Evolutionary conservation across 2,329 filamentous ascomycete species (phyloP).

Genomic region (Metarhizium robertsii): DNA sequence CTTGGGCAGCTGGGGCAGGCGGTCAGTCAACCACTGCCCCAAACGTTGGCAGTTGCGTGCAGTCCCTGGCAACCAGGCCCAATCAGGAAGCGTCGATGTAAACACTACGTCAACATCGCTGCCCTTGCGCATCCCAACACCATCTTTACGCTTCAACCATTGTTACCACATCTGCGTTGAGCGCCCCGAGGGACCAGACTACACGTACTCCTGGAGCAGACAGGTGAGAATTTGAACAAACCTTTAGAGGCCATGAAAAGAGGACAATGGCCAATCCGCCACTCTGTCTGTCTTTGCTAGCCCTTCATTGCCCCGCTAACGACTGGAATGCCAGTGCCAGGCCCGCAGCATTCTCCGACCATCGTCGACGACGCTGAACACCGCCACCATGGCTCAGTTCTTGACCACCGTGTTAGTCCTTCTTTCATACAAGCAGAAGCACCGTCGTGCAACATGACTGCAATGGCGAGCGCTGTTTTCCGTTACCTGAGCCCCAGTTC

Average conservation of each 20-base stretch:
- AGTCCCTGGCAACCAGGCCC: slow-evolving; percentile 5
- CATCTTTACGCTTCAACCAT: not conserved
- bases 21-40: no score
- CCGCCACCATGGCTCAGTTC: slow-evolving; percentile 29
- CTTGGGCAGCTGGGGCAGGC: not conserved
- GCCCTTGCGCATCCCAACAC: not conserved
- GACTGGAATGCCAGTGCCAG: slow-evolving; percentile 28
- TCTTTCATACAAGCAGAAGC: slow-evolving; percentile 1
- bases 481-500: slow-evolving; percentile 24
- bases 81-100: slow-evolving; percentile 6
- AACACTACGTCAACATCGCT: slow-evolving; percentile 4
- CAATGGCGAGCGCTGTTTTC: slow-evolving; percentile 14
- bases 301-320: slow-evolving; percentile 30
- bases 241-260: not conserved
- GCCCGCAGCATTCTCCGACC: slow-evolving; percentile 5
- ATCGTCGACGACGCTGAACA: slow-evolving; percentile 7
- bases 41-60: no score
- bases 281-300: not conserved
- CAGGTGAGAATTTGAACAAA: not conserved
- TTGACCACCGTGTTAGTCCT: slow-evolving; percentile 33
- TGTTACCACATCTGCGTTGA: not conserved
- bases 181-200: not conserved
- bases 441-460: slow-evolving; percentile 8
- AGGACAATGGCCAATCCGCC: not conserved
- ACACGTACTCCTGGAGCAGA: not conserved